Evolutionary conservation across 257 asterid genomes (phyloP).

Genomic region (Rehmannia glutinosa): DNA sequence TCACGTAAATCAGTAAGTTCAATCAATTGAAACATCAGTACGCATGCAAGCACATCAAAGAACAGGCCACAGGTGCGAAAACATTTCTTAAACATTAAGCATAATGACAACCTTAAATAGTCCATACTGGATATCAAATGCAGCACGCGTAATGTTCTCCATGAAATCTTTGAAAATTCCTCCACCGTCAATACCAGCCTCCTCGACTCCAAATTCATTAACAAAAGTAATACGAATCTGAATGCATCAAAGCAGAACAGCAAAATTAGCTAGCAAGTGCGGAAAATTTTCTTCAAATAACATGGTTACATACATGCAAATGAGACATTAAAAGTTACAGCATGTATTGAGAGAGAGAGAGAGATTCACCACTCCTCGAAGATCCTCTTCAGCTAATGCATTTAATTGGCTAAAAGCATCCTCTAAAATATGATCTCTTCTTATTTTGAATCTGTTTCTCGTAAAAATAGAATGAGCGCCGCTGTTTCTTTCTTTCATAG

Average conservation of each 20-base stretch:
- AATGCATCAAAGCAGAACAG: constrained; percentile 18
- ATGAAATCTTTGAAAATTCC: constrained; percentile 99
- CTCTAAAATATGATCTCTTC: constrained; percentile 84
- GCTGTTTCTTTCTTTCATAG: constrained; percentile 50
- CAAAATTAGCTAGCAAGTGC: constrained; percentile 1
- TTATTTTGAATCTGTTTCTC: constrained; percentile 74
- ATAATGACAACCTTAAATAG: constrained; percentile 76
- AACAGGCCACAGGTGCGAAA: constrained; percentile 9
- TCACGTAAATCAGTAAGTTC: background rate
- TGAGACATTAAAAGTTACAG: background rate
- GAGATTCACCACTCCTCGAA: constrained; percentile 71
- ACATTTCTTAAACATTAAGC: background rate
- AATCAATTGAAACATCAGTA: constrained; percentile 3
- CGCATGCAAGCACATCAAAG: constrained; percentile 17
- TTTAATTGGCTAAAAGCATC: constrained; percentile 88
- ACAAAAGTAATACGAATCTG: constrained; percentile 89
- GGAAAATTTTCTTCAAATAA: background rate
- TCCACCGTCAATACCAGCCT: constrained; percentile 99
- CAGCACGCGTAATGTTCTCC: constrained; percentile 89
- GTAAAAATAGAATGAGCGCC: constrained; percentile 51
- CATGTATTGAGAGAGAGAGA: background rate
- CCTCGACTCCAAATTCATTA: constrained; percentile 97
- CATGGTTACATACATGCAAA: background rate
- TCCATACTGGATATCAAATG: constrained; percentile 96
- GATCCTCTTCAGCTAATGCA: constrained; percentile 77